Evolutionary conservation across 2,329 filamentous ascomycete species (phyloP), one percentile per base, ranked within the genome.

Genomic region (Bipolaris zeicola): DNA sequence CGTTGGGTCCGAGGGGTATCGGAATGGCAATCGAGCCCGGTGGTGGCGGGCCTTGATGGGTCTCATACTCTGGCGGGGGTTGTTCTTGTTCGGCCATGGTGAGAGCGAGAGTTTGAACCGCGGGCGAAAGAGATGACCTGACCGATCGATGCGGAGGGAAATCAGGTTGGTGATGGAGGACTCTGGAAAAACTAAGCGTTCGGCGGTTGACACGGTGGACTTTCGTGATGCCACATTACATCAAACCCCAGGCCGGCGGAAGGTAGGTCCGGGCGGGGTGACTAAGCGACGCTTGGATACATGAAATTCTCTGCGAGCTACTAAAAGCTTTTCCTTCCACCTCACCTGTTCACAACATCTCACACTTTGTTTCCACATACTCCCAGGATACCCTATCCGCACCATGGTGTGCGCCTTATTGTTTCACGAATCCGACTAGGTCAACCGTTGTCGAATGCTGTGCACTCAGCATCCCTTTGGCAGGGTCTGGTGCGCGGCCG

Each of bases 1-100:
- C 78, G 20, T 59, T 69, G 62, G 64, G 65, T 36, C 67, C 67
- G 38, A 64, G 58, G 18, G 69, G 69, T 43, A 67, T 67, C 50
- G 61, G 61, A 34, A 65, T 65, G 22, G 58, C 52, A 33, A 63
- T 50, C 1, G 56, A 51, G 52, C 64, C 62, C 58, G 64, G 67
- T 13, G 68, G 63, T 44, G 64, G 58, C 45, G 54, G 51, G 37
- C 50, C 58, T 41, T 58, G 50, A 22, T 53, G 41, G 14, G 50
- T 53, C 37, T 48, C 60, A 45, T 53, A 45, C 22, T 58, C 56
- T 13, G 60, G 60, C 49, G 57, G 55, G 54, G 61, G 60, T 50
- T 56, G 60, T 50, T 56, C 63, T 55, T 64, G 60, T 47, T 51
- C 59, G 52, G 62, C 66, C 65, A 69, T 70, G 51, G 36, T 63